Evolutionary conservation across 352 stramenopile species (phyloP).

Genomic region (Phytophthora syringae): DNA sequence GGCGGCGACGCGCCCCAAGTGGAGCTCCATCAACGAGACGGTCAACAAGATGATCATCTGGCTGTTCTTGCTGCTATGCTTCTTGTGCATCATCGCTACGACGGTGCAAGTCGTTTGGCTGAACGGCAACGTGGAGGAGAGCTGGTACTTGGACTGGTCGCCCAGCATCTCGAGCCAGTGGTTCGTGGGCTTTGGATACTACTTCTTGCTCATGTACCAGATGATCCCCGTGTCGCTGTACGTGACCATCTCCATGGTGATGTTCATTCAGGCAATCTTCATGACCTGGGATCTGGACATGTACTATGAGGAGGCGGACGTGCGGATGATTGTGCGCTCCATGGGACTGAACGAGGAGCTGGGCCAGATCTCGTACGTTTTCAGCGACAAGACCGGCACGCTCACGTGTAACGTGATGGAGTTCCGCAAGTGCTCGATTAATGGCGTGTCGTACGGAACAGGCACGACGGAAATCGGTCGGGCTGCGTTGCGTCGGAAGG

Average conservation of each 20-base stretch:
- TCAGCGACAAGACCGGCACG: slow-evolving; percentile 95
- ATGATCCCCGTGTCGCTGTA: slow-evolving; percentile 99
- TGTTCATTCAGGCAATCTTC: slow-evolving; percentile 95
- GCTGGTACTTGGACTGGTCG: slow-evolving; percentile 60
- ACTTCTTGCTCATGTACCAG: slow-evolving; percentile 96
- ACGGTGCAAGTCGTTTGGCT: slow-evolving; percentile 74
- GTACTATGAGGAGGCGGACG: slow-evolving; percentile 93
- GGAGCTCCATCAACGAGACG: slow-evolving; percentile 83
- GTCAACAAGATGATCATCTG: slow-evolving; percentile 86
- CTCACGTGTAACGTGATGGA: slow-evolving; percentile 95
- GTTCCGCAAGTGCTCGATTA: slow-evolving; percentile 95
- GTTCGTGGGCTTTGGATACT: slow-evolving; percentile 90
- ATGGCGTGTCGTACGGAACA: slow-evolving; percentile 92
- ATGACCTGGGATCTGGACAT: slow-evolving; percentile 93
- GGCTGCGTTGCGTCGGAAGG: slow-evolving; percentile 69
- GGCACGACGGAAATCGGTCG: slow-evolving; percentile 84
- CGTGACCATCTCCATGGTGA: slow-evolving; percentile 96
- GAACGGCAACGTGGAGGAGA: slow-evolving; percentile 50
- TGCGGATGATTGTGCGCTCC: slow-evolving; percentile 80
- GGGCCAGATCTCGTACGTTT: slow-evolving; percentile 92
- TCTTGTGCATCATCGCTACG: slow-evolving; percentile 61
- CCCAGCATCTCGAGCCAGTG: slow-evolving; percentile 57
- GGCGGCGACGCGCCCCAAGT: slow-evolving; percentile 66
- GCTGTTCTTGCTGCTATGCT: slow-evolving; percentile 71
- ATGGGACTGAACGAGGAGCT: slow-evolving; percentile 92